phyloP scores from a whole-genome alignment of 169 alveolate genomes.

The Plasmodium falciparum region DNA sequence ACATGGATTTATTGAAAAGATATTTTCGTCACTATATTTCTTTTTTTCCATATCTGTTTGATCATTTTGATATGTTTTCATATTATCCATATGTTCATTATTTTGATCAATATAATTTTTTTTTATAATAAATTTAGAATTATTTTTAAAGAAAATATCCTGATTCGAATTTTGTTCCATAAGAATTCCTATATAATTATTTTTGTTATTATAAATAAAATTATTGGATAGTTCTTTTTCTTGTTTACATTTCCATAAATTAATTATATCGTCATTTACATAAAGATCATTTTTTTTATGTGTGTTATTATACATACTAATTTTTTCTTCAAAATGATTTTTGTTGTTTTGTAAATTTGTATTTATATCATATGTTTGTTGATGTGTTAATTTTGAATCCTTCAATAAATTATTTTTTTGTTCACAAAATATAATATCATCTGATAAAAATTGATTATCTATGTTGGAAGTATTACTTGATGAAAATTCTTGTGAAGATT shows the following conservation, averaged over 20 bases:
- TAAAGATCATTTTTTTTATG: neutral
- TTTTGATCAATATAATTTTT: neutral
- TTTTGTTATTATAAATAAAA: constrained; percentile 62
- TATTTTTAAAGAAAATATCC: neutral
- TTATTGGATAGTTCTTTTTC: constrained; percentile 31
- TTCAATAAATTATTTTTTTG: neutral
- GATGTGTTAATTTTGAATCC: neutral
- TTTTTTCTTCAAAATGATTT: constrained; percentile 3
- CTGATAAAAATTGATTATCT: neutral
- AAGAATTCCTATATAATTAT: constrained; percentile 69
- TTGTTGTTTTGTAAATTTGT: neutral
- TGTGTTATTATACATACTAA: neutral
- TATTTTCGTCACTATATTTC: neutral
- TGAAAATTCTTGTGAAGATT: neutral
- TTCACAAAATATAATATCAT: neutral
- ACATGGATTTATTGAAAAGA: constrained; percentile 60
- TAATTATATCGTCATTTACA: constrained; percentile 12
- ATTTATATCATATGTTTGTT: neutral
- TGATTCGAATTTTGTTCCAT: constrained; percentile 25
- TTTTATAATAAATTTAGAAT: neutral
- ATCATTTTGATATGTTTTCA: neutral
- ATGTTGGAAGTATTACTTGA: neutral
- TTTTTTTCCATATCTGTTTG: neutral
- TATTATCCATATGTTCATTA: neutral
- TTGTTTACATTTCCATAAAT: constrained; percentile 52